Conservation (phyloP, 495 filamentous ascomycete genomes). For the Talaromyces nanjingensis region DNA sequence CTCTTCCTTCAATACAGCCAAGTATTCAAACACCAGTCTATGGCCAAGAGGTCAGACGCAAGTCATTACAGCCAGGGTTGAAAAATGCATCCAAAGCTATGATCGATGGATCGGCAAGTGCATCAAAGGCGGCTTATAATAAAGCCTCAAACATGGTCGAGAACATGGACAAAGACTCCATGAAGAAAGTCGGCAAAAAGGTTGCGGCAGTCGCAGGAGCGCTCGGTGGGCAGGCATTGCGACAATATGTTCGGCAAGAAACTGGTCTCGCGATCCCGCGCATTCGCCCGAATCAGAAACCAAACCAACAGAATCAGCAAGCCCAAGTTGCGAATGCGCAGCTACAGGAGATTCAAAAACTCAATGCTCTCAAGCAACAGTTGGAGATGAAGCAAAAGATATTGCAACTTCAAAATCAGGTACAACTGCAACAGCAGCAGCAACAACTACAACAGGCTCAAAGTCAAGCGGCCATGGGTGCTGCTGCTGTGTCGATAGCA, state of each 20-base stretch:
- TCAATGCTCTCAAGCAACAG: not conserved
- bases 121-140: not conserved
- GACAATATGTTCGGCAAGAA: not conserved
- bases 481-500: not conserved
- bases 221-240: not conserved
- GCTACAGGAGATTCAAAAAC: not conserved
- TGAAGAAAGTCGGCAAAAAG: slow-evolving; percentile 3
- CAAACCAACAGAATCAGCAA: slow-evolving; percentile 1
- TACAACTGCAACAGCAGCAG: not conserved
- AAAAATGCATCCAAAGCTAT: not conserved
- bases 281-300: not conserved
- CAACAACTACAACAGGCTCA: not conserved
- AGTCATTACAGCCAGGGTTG: not conserved
- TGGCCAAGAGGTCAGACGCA: not conserved
- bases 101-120: not conserved
- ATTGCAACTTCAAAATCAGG: not conserved
- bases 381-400: slow-evolving; percentile 8
- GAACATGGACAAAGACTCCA: not conserved
- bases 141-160: slow-evolving; percentile 7
- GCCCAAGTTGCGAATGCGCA: not conserved
- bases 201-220: not conserved
- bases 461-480: not conserved
- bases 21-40: not conserved
- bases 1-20: slow-evolving; percentile 3
- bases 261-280: slow-evolving; percentile 1